These are phyloP conservation scores for Lomentospora prolificans DNA, from an alignment of 2,329 filamentous ascomycete genomes.

Conservation along the genomic window DNA sequence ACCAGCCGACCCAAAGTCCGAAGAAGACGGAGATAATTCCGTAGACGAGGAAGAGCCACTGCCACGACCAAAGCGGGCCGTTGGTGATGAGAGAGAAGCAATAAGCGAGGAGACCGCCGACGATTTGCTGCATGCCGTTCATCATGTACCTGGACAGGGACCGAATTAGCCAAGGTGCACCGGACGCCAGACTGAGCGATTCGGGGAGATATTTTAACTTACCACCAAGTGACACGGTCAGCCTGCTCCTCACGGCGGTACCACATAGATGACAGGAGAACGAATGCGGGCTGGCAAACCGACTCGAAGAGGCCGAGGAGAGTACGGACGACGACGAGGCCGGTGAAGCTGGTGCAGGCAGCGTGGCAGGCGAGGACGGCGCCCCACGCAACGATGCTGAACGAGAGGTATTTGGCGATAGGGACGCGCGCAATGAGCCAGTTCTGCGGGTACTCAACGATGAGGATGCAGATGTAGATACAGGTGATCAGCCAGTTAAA, in stretches of 20 bases:
- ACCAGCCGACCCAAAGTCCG: slow-evolving; percentile 53
- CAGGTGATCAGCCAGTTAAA: slow-evolving; percentile 64
- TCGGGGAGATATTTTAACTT: too few species aligned
- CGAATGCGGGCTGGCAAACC: slow-evolving; percentile 57
- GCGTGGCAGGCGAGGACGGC: slow-evolving; percentile 49
- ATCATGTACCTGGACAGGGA: slow-evolving; percentile 49
- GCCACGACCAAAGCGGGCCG: slow-evolving; percentile 52
- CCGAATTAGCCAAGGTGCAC: background rate
- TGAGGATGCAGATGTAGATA: slow-evolving; percentile 62
- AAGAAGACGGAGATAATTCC: slow-evolving; percentile 54
- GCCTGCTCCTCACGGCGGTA: slow-evolving; percentile 62
- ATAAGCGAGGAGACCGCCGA: slow-evolving; percentile 61
- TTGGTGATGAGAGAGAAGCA: slow-evolving; percentile 44
- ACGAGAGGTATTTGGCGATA: slow-evolving; percentile 55
- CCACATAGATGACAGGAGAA: slow-evolving; percentile 61
- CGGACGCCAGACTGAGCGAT: too few species aligned
- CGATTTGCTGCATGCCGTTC: slow-evolving; percentile 65
- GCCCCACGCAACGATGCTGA: slow-evolving; percentile 58
- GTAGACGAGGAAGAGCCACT: slow-evolving; percentile 58
- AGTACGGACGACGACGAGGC: slow-evolving; percentile 50
- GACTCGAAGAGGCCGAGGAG: slow-evolving; percentile 64
- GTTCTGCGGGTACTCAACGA: slow-evolving; percentile 66
- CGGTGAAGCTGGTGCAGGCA: slow-evolving; percentile 48
- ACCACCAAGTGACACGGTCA: slow-evolving; percentile 58
- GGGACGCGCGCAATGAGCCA: slow-evolving; percentile 49